Percentiles rank a stretch among this genome's conserved stretches.
phyloP scores from a whole-genome alignment of 352 stramenopile genomes.

The Peronosclerospora sorghi region DNA sequence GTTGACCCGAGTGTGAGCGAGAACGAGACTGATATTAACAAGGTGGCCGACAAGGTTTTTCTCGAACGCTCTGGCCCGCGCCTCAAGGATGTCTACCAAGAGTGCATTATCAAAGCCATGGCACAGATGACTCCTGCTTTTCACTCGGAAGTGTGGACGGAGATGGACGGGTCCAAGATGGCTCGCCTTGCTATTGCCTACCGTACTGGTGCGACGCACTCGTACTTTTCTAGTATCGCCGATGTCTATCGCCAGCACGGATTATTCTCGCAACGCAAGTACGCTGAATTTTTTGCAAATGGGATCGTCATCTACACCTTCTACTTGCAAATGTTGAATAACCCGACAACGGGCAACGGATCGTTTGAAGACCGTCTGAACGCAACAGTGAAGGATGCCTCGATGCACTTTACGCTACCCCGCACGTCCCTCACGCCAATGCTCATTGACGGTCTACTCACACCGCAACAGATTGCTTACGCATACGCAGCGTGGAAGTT shows the following conservation, averaged over 20 bases:
- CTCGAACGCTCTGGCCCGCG: conserved; percentile 46
- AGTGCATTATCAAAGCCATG: conserved; percentile 61
- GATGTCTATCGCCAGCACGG: conserved; percentile 79
- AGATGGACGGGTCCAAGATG: conserved; percentile 69
- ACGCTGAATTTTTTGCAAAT: conserved; percentile 80
- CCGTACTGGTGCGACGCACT: conserved; percentile 63
- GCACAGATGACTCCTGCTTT: conserved; percentile 71
- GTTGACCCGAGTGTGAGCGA: conserved; percentile 40
- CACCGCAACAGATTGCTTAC: conserved; percentile 74
- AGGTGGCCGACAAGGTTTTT: conserved; percentile 70
- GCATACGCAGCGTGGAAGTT: conserved; percentile 83
- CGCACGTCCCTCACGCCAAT: conserved; percentile 77
- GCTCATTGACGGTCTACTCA: conserved; percentile 63
- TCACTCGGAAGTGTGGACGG: conserved; percentile 67
- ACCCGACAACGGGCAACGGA: conserved; percentile 31
- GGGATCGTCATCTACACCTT: conserved; percentile 78
- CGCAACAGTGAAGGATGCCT: conserved; percentile 55
- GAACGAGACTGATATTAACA: conserved; percentile 65
- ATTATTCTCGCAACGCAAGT: conserved; percentile 76
- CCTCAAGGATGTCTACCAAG: conserved; percentile 70
- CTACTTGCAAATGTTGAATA: conserved; percentile 70
- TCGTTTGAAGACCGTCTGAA: conserved; percentile 61
- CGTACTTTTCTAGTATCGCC: conserved; percentile 81
- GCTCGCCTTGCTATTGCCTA: conserved; percentile 70
- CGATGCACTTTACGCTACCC: conserved; percentile 76